Conservation (phyloP, 2,329 filamentous ascomycete genomes). For the Ophiostoma quercus region DNA sequence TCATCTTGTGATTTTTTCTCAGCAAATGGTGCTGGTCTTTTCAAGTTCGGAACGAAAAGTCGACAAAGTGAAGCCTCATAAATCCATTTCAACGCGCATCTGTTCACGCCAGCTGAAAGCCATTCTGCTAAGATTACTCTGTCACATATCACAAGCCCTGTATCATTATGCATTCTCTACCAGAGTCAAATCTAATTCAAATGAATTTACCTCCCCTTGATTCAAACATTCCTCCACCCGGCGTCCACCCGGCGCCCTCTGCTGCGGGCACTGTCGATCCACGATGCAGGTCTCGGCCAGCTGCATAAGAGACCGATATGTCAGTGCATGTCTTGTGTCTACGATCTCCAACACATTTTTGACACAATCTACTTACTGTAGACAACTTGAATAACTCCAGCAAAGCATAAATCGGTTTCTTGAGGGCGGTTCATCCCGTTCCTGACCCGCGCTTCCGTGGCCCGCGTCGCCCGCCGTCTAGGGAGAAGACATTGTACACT, state of each 20-base stretch:
- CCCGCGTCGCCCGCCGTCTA: background rate
- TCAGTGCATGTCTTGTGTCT: background rate
- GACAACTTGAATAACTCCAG: no score
- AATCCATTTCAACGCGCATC: background rate
- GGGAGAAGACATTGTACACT: background rate
- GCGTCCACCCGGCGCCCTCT: background rate
- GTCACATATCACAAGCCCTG: background rate
- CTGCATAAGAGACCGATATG: background rate
- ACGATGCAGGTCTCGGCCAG: conserved; percentile 11
- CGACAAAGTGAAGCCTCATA: background rate
- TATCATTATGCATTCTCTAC: background rate
- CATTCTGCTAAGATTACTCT: background rate
- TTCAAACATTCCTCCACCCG: background rate
- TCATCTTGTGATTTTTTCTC: no score
- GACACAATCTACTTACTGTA: no score
- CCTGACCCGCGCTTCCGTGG: background rate
- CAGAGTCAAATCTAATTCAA: background rate
- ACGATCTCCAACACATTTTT: background rate
- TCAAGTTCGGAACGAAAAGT: background rate
- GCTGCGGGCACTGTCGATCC: conserved; percentile 10
- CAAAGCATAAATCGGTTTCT: background rate
- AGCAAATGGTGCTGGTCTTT: no score
- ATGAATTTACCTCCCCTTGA: background rate
- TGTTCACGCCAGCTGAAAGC: background rate
- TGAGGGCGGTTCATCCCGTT: background rate